Base-by-base conservation (phyloP, 495 filamentous ascomycete genomes). In the Opeltia flavorubescens region DNA sequence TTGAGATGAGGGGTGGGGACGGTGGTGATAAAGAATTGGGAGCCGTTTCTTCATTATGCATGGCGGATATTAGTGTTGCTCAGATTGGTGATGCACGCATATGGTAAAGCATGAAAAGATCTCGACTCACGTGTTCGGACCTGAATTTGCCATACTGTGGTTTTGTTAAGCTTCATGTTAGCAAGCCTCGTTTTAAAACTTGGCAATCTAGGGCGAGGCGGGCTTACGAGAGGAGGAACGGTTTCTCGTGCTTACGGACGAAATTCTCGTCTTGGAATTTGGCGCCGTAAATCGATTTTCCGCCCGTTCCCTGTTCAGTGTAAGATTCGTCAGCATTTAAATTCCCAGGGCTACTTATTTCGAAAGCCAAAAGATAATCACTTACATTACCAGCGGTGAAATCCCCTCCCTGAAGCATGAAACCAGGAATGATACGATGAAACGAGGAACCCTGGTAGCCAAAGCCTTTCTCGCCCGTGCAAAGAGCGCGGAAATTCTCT, bases 371-470 rank as follows among this genome's bases (percentile, higher is more conserved):
- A 13, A n/a, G 20, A 28, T 38, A 11, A 31, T 17, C 34, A 68
- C 81, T 67, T 63, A 89, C 85, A 63, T 99, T 89, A 62, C 80
- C 79, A 51, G 76, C 80, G 49, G 91, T 99, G 73, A 96, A 99
- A 68, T 99, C 91, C 67, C 91, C 91, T 58, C 93, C 91, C 69
- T 99, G 91, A 64, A 95, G 84, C 91, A 99, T 99, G 74, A 99
- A 99, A 50, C 80, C 65, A 64, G 94, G 94, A 70, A 99, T 99
- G 54, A 99, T 77, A 50, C 91, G 84, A 72, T 99, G 91, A 80
- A 99, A 99, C 49, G 50, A 60, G 47, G 83, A 89, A 58, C 82
- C 86, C 67, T 89, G 85, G 81, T 86, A 99, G 42, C 87, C 86
- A 40, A 78, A 54, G 27, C 89, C 89, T 66, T 94, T 80, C 73